Base-by-base conservation (phyloP, 768 basidiomycete genomes). In the Psilocybe azurescens region DNA sequence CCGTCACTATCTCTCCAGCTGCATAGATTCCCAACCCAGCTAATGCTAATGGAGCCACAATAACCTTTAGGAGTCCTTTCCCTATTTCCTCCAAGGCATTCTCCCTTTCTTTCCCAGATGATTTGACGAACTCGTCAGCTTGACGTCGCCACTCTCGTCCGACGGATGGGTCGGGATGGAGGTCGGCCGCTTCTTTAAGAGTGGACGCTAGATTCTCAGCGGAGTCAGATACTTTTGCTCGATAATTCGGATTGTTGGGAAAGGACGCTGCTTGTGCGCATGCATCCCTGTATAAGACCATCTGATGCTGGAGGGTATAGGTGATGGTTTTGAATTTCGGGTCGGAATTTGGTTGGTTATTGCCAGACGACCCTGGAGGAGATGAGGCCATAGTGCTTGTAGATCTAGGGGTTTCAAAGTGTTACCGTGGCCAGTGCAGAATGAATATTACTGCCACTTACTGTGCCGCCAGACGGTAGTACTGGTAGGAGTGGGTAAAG, bases 21-120 rank as follows among this genome's bases (percentile, higher is more conserved):
- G 53, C 52, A 60, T 60, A 60, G 1, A 60, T 18, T 9, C 13
- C 59, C 53, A 60, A 28, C 6, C 59, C 59, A 20, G 53, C 59
- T 5, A 60, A 7, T 16, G 53, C 59, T 24, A 60, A 39, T 5
- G 59, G 59, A 5, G 52, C 46, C 24, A 33, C n/a, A 0, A 54
- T 16, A 48, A 60, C 53, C 44, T 30, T 47, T 29, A 54, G 13
- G 2, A 60, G 44, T 2, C 59, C 53, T 13, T 28, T 60, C 24
- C 59, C 59, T 18, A 60, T 38, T 11, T 48, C 44, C 14, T 24
- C 24, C 32, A 60, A 50, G 2, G 53, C 53, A 30, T 36, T 55
- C 10, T 60, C 59, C 30, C 53, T 2, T 5, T 60, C 32, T 47
- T 47, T 10, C 9, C 10, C 46, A n/a, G 24, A 9, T 16, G 41